A percentile compares a stretch with the other conserved stretches of the same genome.
These are phyloP conservation scores for Penicillium maclennaniae DNA, from an alignment of 495 filamentous ascomycete species.

Conservation along the genomic window DNA sequence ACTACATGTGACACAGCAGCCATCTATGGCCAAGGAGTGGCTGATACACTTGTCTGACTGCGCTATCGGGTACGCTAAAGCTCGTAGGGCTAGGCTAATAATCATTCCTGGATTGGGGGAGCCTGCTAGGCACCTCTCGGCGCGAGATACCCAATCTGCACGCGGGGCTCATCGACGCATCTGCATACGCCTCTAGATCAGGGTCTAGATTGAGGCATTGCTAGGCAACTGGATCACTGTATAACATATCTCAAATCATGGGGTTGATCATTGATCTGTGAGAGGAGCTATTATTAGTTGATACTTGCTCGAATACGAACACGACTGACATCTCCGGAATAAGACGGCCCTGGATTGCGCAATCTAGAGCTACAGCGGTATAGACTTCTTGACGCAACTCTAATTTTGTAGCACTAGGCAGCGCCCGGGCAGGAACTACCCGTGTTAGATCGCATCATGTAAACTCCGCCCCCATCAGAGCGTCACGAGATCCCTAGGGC, in stretches of 20 bases:
- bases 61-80: constrained; percentile 2
- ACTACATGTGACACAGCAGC: neutral
- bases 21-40: neutral
- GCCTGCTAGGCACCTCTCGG: constrained; percentile 1
- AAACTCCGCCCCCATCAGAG: neutral
- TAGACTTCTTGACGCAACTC: neutral
- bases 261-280: neutral
- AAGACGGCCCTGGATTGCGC: neutral
- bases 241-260: neutral
- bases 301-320: neutral
- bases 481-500: neutral
- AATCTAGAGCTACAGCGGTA: neutral
- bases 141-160: neutral
- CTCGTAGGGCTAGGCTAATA: constrained; percentile 3
- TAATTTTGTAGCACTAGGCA: neutral
- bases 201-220: neutral
- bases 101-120: neutral
- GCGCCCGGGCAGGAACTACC: neutral
- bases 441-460: neutral
- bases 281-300: neutral
- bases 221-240: neutral
- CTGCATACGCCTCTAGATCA: neutral
- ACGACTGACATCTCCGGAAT: no score
- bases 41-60: neutral
- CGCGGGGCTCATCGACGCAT: neutral